A percentile compares a stretch with the other conserved stretches of the same genome.
phyloP scores from a whole-genome alignment of 2,329 filamentous ascomycete genomes.

The Colletotrichum liaoningense region DNA sequence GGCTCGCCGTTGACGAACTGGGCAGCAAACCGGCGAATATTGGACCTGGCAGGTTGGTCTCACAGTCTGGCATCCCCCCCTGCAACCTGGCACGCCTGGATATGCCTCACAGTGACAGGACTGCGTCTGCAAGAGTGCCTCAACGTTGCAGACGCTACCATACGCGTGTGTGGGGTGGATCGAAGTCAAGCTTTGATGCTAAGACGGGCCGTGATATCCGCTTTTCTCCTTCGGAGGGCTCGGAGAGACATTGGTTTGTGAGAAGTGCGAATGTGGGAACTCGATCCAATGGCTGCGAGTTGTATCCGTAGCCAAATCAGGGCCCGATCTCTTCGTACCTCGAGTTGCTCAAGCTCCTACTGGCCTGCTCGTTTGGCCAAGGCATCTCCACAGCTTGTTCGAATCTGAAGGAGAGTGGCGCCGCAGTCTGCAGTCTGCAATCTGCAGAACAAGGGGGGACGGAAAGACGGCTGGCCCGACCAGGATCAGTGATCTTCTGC shows the following conservation, averaged over 20 bases:
- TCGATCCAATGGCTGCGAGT: neutral
- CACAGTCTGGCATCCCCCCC: neutral
- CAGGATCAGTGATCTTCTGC: neutral
- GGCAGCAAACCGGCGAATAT: neutral
- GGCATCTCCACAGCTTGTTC: conserved; percentile 6
- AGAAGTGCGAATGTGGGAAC: neutral
- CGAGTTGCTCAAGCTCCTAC: neutral
- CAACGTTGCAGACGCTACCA: neutral
- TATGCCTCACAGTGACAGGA: neutral
- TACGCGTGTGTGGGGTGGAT: conserved; percentile 8
- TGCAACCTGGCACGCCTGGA: neutral
- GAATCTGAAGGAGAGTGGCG: conserved; percentile 5
- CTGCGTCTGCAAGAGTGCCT: neutral
- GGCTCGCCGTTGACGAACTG: neutral
- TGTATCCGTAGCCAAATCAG: neutral
- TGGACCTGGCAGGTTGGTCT: neutral
- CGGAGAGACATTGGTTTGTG: neutral
- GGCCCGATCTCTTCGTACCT: neutral
- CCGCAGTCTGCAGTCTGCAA: neutral
- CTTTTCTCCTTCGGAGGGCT: conserved; percentile 22
- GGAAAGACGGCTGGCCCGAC: conserved; percentile 1
- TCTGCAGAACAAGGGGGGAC: neutral
- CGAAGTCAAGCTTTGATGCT: conserved; percentile 32
- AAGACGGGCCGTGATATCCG: conserved; percentile 26
- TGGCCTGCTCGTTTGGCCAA: neutral